Evolutionary conservation across 2,329 filamentous ascomycete genomes (phyloP).

Genomic region (Aspergillus costaricaensis): DNA sequence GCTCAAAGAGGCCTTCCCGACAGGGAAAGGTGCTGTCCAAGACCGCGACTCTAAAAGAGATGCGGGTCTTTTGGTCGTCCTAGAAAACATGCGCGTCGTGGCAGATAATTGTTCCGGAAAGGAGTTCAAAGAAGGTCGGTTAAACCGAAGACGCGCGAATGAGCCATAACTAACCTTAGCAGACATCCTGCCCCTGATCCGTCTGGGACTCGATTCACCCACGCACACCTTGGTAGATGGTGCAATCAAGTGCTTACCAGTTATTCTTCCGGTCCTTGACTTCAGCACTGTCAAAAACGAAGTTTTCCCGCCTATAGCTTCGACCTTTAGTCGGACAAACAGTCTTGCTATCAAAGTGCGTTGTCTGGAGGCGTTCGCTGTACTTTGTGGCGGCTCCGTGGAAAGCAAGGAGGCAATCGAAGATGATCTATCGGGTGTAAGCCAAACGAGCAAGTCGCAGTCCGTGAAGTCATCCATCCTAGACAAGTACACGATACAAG

Average conservation of each 20-base stretch:
- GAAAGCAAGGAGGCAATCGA: slow-evolving; percentile 49
- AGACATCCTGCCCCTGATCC: slow-evolving; percentile 87
- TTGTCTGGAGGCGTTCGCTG: slow-evolving; percentile 84
- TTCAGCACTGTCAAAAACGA: slow-evolving; percentile 98
- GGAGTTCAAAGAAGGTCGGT: slow-evolving; percentile 87
- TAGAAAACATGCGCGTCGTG: slow-evolving; percentile 78
- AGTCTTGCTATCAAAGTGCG: slow-evolving; percentile 94
- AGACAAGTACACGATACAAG: slow-evolving; percentile 97
- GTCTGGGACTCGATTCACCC: slow-evolving; percentile 80
- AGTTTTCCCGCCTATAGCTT: slow-evolving; percentile 86
- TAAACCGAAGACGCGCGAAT: slow-evolving; percentile 9
- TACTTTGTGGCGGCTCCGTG: slow-evolving; percentile 77
- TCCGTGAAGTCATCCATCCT: slow-evolving; percentile 73
- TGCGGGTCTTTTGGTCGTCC: slow-evolving; percentile 84
- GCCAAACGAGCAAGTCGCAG: slow-evolving; percentile 54
- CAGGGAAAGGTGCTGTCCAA: slow-evolving; percentile 48
- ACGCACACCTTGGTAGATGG: slow-evolving; percentile 89
- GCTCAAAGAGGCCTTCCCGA: slow-evolving; percentile 79
- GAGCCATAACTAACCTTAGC: slow-evolving; percentile 20
- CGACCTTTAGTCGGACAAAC: slow-evolving; percentile 88
- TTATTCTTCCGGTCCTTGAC: slow-evolving; percentile 84
- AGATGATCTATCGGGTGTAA: slow-evolving; percentile 76
- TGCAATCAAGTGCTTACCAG: slow-evolving; percentile 73
- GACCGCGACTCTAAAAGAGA: slow-evolving; percentile 84
- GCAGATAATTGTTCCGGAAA: slow-evolving; percentile 82